Conservation (phyloP, 768 basidiomycete genomes). For the Suillus alpinus region DNA sequence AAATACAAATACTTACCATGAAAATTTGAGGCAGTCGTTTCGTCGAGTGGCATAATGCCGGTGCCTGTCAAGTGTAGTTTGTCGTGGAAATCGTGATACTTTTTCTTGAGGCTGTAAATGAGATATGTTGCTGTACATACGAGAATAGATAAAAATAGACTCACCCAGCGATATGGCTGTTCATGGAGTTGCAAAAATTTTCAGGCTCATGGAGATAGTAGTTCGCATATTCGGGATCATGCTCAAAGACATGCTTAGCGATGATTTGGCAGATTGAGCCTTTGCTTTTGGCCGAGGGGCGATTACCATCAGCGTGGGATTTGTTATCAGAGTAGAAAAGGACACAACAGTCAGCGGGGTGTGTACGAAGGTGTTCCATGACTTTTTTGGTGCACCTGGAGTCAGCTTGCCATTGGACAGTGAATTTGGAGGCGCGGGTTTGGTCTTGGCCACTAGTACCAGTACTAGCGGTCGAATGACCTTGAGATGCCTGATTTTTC, state of each 20-base stretch:
- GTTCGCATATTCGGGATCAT: background rate
- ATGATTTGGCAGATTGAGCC: background rate
- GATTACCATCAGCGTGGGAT: background rate
- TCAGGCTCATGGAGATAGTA: background rate
- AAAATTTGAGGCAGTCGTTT: background rate
- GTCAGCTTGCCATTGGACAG: too few relatives aligned
- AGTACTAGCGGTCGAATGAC: background rate
- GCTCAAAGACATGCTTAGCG: background rate
- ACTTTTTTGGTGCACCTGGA: too few relatives aligned
- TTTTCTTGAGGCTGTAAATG: background rate
- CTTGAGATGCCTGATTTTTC: background rate
- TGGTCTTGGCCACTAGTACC: background rate
- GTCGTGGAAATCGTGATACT: background rate
- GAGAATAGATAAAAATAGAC: background rate
- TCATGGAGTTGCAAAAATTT: background rate
- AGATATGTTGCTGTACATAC: background rate
- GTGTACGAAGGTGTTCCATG: background rate
- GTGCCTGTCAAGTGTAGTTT: background rate
- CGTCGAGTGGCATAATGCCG: background rate
- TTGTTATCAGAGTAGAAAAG: background rate
- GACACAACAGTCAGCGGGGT: conserved; percentile 1
- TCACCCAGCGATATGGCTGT: background rate
- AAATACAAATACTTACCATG: background rate
- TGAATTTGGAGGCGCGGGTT: too few relatives aligned
- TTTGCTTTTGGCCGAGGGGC: background rate